Conservation (phyloP, 768 basidiomycete species). For the Lentinula raphanica region DNA sequence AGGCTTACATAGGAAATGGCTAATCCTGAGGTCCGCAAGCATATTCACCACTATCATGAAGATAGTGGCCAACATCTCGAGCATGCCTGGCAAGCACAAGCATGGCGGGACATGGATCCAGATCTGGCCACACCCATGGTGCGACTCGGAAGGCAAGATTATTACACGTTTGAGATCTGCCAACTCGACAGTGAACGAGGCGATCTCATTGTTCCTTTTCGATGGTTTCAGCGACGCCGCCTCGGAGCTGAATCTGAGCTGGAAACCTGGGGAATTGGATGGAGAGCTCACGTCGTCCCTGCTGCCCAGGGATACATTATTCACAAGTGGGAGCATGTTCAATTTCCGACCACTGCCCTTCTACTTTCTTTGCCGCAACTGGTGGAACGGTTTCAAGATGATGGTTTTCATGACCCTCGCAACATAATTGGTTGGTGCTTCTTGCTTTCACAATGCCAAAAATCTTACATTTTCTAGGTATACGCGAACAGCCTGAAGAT, state of each 20-base stretch:
- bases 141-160: background rate
- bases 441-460: background rate
- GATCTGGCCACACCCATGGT: conserved; percentile 1
- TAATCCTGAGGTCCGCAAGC: conserved; percentile 12
- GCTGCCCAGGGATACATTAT: background rate
- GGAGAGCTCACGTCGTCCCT: background rate
- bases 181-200: background rate
- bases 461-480: background rate
- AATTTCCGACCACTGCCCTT: background rate
- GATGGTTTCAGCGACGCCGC: background rate
- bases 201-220: background rate
- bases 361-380: conserved; percentile 8
- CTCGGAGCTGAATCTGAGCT: background rate
- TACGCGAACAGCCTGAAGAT: background rate
- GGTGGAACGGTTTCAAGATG: background rate
- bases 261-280: background rate
- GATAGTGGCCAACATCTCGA: conserved; percentile 8
- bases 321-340: background rate
- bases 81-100: conserved; percentile 13
- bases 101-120: background rate
- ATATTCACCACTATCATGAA: conserved; percentile 15
- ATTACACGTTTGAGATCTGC: background rate
- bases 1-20: conserved; percentile 16
- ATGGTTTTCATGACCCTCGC: background rate
- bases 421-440: background rate